Conservation (phyloP, 2,329 filamentous ascomycete genomes). For the Penicillium italicum region DNA sequence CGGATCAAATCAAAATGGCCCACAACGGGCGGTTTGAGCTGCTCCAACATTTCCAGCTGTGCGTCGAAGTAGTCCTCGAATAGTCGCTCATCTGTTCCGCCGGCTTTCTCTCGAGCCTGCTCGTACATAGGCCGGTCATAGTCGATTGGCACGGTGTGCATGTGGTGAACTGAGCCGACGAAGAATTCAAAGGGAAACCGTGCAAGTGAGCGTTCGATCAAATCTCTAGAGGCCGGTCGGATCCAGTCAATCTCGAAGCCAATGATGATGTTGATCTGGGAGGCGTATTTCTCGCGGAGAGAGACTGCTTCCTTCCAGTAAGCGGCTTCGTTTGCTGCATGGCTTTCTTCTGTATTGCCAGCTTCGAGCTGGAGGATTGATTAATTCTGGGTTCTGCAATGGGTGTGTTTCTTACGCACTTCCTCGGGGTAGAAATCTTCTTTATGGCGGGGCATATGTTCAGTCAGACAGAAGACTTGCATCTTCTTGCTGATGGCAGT, state of each 20-base stretch:
- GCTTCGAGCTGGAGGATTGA: conserved; percentile 28
- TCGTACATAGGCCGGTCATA: conserved; percentile 68
- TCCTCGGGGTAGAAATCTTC: conserved; percentile 92
- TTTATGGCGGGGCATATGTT: conserved; percentile 85
- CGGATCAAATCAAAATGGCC: conserved; percentile 94
- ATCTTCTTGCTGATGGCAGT: conserved; percentile 75
- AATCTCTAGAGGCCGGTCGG: conserved; percentile 59
- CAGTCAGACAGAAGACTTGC: conserved; percentile 80
- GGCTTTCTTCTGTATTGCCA: conserved; percentile 29
- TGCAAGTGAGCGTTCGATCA: conserved; percentile 58
- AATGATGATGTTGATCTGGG: conserved; percentile 72
- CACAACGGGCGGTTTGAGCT: conserved; percentile 70
- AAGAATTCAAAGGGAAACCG: conserved; percentile 77
- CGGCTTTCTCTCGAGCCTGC: conserved; percentile 55
- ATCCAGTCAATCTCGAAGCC: conserved; percentile 96
- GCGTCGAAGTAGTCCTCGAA: conserved; percentile 84
- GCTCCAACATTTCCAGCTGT: conserved; percentile 74
- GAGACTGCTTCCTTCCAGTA: conserved; percentile 74
- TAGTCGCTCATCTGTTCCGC: conserved; percentile 66
- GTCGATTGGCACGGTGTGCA: conserved; percentile 82
- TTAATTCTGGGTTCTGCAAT: background rate
- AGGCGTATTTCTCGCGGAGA: conserved; percentile 66
- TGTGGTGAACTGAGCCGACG: conserved; percentile 89
- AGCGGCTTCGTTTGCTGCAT: conserved; percentile 51
- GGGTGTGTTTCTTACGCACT: conserved; percentile 41